Evolutionary conservation across 345 rosid species (phyloP).

Genomic region (Odontarrhena argentea): DNA sequence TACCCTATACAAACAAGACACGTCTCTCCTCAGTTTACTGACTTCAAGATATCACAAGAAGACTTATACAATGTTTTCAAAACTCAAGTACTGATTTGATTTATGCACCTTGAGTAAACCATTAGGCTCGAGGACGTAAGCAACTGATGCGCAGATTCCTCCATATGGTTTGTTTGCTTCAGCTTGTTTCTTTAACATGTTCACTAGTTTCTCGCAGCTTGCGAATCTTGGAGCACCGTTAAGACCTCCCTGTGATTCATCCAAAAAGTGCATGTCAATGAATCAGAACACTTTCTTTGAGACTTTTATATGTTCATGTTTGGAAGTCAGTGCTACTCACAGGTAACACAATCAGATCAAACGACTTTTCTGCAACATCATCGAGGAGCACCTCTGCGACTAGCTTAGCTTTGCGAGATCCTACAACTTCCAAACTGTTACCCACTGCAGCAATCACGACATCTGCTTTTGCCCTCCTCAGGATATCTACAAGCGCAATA

Average conservation of each 20-base stretch:
- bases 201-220: constrained; percentile 70
- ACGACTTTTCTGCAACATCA: constrained; percentile 81
- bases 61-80: not conserved
- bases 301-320: not conserved
- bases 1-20: constrained; percentile 58
- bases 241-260: constrained; percentile 69
- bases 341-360: constrained; percentile 85
- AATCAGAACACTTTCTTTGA: not conserved
- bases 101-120: constrained; percentile 79
- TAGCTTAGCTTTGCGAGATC: constrained; percentile 71
- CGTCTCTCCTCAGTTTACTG: constrained; percentile 16
- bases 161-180: constrained; percentile 79
- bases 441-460: constrained; percentile 86
- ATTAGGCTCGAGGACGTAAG: constrained; percentile 77
- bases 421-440: constrained; percentile 70
- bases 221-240: constrained; percentile 86
- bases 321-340: constrained; percentile 49
- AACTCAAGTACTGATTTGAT: not conserved
- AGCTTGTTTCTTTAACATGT: constrained; percentile 70
- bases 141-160: constrained; percentile 95
- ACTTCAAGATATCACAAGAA: not conserved
- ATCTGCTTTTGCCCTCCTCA: constrained; percentile 82
- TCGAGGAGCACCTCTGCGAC: constrained; percentile 84
- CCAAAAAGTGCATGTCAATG: constrained; percentile 10
- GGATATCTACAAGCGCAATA: constrained; percentile 69